phyloP scores from a whole-genome alignment of 208 protist genomes.

The Trypanosoma cruzi region DNA sequence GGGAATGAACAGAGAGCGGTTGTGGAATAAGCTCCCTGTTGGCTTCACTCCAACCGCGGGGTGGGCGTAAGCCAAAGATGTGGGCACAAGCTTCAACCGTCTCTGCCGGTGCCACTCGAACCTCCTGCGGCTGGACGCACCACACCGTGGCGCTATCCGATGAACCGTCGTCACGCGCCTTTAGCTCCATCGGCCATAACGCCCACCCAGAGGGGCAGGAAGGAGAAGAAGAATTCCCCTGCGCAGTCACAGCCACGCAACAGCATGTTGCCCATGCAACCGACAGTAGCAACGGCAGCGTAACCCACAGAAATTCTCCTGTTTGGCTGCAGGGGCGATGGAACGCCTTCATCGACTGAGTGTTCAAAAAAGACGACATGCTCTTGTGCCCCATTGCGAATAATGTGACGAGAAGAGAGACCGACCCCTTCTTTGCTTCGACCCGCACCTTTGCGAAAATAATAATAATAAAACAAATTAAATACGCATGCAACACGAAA shows the following conservation, averaged over 20 bases:
- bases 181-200: background rate
- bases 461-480: too few species aligned
- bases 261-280: background rate
- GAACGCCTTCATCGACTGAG: background rate
- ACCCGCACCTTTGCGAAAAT: too few species aligned
- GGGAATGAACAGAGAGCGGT: constrained; percentile 31
- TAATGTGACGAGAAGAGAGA: background rate
- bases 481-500: too few species aligned
- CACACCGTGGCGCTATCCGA: background rate
- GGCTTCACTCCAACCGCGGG: background rate
- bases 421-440: constrained; percentile 7
- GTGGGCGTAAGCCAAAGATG: constrained; percentile 24
- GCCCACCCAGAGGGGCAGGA: constrained; percentile 16
- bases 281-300: background rate
- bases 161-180: background rate
- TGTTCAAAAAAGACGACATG: background rate
- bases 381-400: background rate
- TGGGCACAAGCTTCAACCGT: constrained; percentile 18
- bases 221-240: background rate
- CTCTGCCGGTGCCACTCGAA: constrained; percentile 21
- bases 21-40: constrained; percentile 8
- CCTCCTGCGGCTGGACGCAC: constrained; percentile 19
- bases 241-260: background rate
- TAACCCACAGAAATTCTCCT: background rate
- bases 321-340: background rate